These are phyloP conservation scores for Thielaviopsis euricoi DNA, from an alignment of 2,329 filamentous ascomycete genomes.

Conservation along the genomic window DNA sequence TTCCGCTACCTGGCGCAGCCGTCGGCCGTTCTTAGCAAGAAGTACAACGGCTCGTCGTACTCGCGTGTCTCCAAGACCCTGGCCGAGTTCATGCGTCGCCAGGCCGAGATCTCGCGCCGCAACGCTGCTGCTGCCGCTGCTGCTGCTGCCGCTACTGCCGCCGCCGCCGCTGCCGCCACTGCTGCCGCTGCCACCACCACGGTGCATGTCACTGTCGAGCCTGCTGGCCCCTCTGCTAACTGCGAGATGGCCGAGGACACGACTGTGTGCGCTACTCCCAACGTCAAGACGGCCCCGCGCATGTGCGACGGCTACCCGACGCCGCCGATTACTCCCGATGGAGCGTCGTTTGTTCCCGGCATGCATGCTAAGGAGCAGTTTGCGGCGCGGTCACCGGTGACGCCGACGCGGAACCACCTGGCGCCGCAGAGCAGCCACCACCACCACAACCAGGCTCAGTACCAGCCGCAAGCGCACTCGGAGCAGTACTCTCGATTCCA, in stretches of 20 bases:
- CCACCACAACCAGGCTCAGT: conserved; percentile 16
- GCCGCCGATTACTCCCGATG: conserved; percentile 71
- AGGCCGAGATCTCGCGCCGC: conserved; percentile 37
- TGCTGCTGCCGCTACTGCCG: conserved; percentile 39
- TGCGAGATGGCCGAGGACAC: conserved; percentile 26
- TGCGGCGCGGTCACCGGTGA: conserved; percentile 43
- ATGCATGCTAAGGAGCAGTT: conserved; percentile 32
- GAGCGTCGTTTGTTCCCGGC: conserved; percentile 34
- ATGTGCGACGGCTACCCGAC: conserved; percentile 59
- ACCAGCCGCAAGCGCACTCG: conserved; percentile 10
- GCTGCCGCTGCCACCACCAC: conserved; percentile 27
- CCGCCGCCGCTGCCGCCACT: conserved; percentile 17
- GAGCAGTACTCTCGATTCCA: conserved; percentile 9
- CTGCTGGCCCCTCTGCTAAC: conserved; percentile 55
- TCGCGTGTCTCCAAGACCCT: conserved; percentile 39
- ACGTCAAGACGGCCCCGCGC: conserved; percentile 43
- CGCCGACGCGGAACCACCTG: conserved; percentile 35
- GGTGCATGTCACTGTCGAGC: conserved; percentile 41
- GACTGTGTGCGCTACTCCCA: conserved; percentile 59
- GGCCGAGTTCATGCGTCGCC: conserved; percentile 41
- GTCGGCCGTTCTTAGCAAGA: conserved; percentile 39
- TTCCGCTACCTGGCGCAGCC: conserved; percentile 44
- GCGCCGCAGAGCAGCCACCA: conserved; percentile 16
- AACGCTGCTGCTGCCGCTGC: conserved; percentile 18
- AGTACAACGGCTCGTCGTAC: conserved; percentile 38